Conservation (phyloP, 306 rosid species). For the Cucurbita maxima region DNA sequence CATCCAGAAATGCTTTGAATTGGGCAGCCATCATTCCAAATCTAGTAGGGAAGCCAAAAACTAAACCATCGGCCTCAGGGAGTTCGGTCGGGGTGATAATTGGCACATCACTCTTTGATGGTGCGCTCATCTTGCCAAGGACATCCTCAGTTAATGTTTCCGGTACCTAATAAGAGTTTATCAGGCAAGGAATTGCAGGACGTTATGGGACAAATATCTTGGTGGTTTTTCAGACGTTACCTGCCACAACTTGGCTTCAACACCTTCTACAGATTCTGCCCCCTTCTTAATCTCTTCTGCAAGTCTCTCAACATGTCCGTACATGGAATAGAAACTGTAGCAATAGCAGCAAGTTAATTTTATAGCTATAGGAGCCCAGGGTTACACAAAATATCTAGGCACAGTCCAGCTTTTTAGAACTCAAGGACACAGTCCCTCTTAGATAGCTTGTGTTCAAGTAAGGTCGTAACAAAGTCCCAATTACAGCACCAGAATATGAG, state of each 20-base stretch:
- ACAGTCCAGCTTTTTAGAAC: neutral
- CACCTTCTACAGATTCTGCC: conserved; percentile 80
- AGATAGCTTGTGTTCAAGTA: too few relatives aligned
- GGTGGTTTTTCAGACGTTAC: conserved; percentile 14
- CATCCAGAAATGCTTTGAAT: conserved; percentile 76
- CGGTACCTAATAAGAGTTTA: conserved; percentile 40
- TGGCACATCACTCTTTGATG: conserved; percentile 71
- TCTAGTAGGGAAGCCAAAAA: conserved; percentile 92
- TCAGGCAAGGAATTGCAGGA: neutral
- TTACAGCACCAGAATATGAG: neutral
- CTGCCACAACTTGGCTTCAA: conserved; percentile 86
- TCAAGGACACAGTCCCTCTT: too few relatives aligned
- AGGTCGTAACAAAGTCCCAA: neutral
- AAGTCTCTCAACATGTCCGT: conserved; percentile 85
- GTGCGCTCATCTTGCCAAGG: conserved; percentile 91
- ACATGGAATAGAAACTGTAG: conserved; percentile 83
- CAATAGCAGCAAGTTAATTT: conserved; percentile 4
- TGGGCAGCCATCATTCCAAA: conserved; percentile 99
- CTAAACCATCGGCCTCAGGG: conserved; percentile 72
- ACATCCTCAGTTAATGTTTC: conserved; percentile 64
- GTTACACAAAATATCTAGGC: neutral
- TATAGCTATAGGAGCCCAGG: neutral
- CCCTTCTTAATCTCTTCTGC: conserved; percentile 85
- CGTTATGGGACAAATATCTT: neutral
- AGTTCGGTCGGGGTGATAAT: conserved; percentile 62